Evolutionary conservation across 2,329 filamentous ascomycete species (phyloP).

Genomic region (Penicillium rolfsii): DNA sequence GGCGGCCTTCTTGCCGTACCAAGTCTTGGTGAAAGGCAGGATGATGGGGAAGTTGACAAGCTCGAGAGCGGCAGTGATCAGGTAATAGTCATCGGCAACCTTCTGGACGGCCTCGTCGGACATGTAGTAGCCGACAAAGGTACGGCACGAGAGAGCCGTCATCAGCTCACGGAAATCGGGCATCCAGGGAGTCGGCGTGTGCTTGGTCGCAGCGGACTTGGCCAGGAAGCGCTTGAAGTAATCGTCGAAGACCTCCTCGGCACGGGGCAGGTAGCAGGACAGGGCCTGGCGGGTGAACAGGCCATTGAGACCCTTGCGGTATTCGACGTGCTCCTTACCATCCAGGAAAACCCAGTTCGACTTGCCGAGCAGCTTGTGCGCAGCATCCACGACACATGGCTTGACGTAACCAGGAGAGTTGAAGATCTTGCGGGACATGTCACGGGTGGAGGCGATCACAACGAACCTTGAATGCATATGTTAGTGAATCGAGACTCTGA

Average conservation of each 20-base stretch:
- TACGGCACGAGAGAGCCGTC: slow-evolving; percentile 91
- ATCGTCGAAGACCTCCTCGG: slow-evolving; percentile 86
- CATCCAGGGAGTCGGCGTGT: slow-evolving; percentile 86
- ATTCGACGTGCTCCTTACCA: slow-evolving; percentile 92
- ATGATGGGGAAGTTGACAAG: slow-evolving; percentile 99
- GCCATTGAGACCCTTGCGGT: slow-evolving; percentile 92
- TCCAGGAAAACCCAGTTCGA: slow-evolving; percentile 98
- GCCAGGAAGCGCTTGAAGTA: slow-evolving; percentile 82
- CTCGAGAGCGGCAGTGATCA: slow-evolving; percentile 92
- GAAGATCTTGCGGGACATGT: slow-evolving; percentile 95
- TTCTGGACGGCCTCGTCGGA: slow-evolving; percentile 86
- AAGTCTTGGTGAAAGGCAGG: slow-evolving; percentile 90
- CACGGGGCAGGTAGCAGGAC: slow-evolving; percentile 83
- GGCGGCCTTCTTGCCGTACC: slow-evolving; percentile 94
- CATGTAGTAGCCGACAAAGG: slow-evolving; percentile 97
- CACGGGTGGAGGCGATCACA: slow-evolving; percentile 91
- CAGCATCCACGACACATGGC: slow-evolving; percentile 93
- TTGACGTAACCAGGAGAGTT: slow-evolving; percentile 92
- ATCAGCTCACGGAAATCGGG: slow-evolving; percentile 89
- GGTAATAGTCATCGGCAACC: slow-evolving; percentile 95
- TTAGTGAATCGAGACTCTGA: slow-evolving; percentile 6
- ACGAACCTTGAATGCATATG: slow-evolving; percentile 70
- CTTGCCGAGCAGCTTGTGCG: slow-evolving; percentile 86
- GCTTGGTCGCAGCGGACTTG: slow-evolving; percentile 70
- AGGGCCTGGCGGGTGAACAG: slow-evolving; percentile 92